A percentile compares a stretch with the other conserved stretches of the same genome.
These are phyloP conservation scores for Picea mariana DNA, from an alignment of 83 land plant genomes.

Conservation along the genomic window DNA sequence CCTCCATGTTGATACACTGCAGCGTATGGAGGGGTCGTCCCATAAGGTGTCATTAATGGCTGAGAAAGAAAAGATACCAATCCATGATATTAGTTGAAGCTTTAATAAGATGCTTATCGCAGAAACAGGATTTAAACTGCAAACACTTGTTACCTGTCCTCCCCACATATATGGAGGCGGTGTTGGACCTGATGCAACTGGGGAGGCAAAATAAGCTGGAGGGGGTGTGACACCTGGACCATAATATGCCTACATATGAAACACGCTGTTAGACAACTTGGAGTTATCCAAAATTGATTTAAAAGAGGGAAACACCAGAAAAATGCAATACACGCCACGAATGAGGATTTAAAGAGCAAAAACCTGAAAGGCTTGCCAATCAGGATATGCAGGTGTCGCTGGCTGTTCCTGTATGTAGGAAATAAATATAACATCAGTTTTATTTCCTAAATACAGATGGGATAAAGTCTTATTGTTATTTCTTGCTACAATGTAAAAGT, in stretches of 20 bases:
- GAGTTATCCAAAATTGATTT: neutral
- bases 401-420: conserved; percentile 17
- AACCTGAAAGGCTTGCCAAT: conserved; percentile 43
- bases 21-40: conserved; percentile 66
- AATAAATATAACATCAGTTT: neutral
- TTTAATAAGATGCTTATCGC: neutral
- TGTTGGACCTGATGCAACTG: conserved; percentile 34
- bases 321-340: neutral
- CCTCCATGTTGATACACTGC: conserved; percentile 80
- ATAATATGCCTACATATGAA: conserved; percentile 50
- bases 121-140: neutral
- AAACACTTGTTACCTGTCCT: conserved; percentile 28
- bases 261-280: neutral
- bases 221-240: conserved; percentile 40
- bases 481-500: neutral
- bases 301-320: neutral
- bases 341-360: neutral
- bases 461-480: too few relatives aligned
- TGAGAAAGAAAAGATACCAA: conserved; percentile 21
- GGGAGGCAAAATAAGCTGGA: conserved; percentile 35
- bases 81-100: neutral
- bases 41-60: conserved; percentile 76
- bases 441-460: too few relatives aligned
- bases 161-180: conserved; percentile 72
- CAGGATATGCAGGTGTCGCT: conserved; percentile 24